A percentile compares a stretch with the other conserved stretches of the same genome.
These are phyloP conservation scores for Grifola frondosa DNA, from an alignment of 1,284 basidiomycete genomes.

Conservation along the genomic window DNA sequence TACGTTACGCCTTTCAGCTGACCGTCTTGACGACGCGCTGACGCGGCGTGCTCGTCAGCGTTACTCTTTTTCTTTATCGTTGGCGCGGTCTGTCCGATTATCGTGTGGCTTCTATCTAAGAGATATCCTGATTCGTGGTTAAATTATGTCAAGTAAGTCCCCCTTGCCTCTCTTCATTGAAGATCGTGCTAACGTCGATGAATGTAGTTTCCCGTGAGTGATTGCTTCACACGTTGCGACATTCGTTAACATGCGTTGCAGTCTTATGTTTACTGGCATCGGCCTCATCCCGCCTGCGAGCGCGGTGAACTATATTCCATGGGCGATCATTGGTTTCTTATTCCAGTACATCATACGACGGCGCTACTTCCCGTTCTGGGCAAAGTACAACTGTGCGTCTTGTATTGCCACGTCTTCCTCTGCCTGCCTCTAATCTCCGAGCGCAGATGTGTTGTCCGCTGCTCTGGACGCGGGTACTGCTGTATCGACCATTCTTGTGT, in stretches of 20 bases:
- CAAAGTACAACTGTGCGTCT: conserved; percentile 45
- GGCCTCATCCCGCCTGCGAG: conserved; percentile 41
- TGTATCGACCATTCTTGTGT: conserved; percentile 43
- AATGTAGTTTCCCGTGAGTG: conserved; percentile 25
- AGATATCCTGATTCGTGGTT: conserved; percentile 39
- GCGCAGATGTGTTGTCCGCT: conserved; percentile 48
- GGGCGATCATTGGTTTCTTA: conserved; percentile 38
- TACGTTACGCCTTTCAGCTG: conserved; percentile 5
- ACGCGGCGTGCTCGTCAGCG: conserved; percentile 14
- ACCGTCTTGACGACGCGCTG: background rate
- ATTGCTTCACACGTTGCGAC: background rate
- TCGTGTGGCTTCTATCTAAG: conserved; percentile 36
- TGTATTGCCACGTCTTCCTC: background rate
- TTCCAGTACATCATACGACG: conserved; percentile 44
- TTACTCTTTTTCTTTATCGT: conserved; percentile 49
- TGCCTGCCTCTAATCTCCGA: background rate
- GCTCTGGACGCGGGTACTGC: conserved; percentile 51
- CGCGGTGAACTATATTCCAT: conserved; percentile 43
- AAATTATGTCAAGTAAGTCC: conserved; percentile 43
- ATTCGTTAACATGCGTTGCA: conserved; percentile 13
- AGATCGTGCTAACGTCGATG: background rate
- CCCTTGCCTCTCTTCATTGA: background rate
- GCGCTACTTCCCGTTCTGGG: conserved; percentile 41
- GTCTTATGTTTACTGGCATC: conserved; percentile 35
- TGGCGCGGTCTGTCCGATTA: conserved; percentile 43